These are phyloP conservation scores for Fusarium albosuccineum DNA, from an alignment of 2,329 filamentous ascomycete genomes.

Conservation along the genomic window DNA sequence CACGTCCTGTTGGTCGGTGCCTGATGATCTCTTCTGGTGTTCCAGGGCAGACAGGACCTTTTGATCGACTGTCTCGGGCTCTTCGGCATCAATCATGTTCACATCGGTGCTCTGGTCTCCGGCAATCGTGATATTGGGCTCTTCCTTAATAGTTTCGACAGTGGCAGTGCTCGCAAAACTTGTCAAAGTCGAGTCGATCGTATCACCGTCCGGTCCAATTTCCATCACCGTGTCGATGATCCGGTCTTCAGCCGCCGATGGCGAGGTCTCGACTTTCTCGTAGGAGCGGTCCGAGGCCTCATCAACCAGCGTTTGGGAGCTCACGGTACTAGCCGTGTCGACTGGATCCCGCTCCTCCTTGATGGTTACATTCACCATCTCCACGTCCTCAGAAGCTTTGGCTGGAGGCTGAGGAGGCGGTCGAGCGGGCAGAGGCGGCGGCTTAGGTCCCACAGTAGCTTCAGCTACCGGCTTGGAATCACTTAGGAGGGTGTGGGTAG, in stretches of 20 bases:
- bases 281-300: slow-evolving; percentile 53
- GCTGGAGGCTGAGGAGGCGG: slow-evolving; percentile 57
- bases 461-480: slow-evolving; percentile 48
- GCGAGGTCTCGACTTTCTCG: slow-evolving; percentile 49
- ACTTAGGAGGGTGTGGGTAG: slow-evolving; percentile 56
- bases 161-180: slow-evolving; percentile 7
- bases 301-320: slow-evolving; percentile 66
- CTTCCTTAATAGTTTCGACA: slow-evolving; percentile 14
- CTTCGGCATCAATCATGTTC: slow-evolving; percentile 49
- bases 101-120: slow-evolving; percentile 34
- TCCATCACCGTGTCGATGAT: slow-evolving; percentile 43
- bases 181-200: slow-evolving; percentile 16
- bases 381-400: slow-evolving; percentile 49
- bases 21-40: slow-evolving; percentile 61
- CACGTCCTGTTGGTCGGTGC: slow-evolving; percentile 88
- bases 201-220: slow-evolving; percentile 28
- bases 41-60: slow-evolving; percentile 61
- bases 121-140: background rate
- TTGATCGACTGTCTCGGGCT: slow-evolving; percentile 58
- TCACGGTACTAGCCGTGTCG: slow-evolving; percentile 62
- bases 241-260: slow-evolving; percentile 38
- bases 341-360: slow-evolving; percentile 46
- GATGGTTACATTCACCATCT: slow-evolving; percentile 52
- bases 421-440: slow-evolving; percentile 65
- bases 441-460: slow-evolving; percentile 42